Conservation (phyloP, 2,329 filamentous ascomycete species). For the Ceratocystiopsis minuta region DNA sequence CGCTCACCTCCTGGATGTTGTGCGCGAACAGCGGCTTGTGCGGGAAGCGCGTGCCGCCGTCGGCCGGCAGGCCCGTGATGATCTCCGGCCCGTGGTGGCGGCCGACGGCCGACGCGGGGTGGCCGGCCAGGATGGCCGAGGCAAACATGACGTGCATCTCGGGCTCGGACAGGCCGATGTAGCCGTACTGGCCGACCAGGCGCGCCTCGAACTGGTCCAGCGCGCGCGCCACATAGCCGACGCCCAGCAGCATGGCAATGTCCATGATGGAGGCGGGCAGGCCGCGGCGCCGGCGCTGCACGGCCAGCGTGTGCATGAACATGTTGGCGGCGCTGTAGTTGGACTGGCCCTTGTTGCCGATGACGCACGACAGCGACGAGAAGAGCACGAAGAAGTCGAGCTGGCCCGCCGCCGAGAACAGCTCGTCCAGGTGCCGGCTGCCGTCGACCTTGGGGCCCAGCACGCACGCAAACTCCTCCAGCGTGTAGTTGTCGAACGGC, state of each 20-base stretch:
- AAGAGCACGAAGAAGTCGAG: slow-evolving; percentile 16
- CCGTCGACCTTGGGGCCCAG: slow-evolving; percentile 16
- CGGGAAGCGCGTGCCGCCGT: slow-evolving; percentile 4
- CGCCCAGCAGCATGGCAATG: slow-evolving; percentile 15
- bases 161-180: slow-evolving; percentile 4
- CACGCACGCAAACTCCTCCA: slow-evolving; percentile 11
- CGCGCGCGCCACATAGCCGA: slow-evolving; percentile 7
- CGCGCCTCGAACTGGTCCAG: slow-evolving; percentile 4
- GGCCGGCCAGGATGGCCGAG: slow-evolving; percentile 10
- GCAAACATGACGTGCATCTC: slow-evolving; percentile 6
- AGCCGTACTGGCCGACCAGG: slow-evolving; percentile 5
- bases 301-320: slow-evolving; percentile 22
- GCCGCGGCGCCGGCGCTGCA: slow-evolving; percentile 17
- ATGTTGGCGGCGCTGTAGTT: slow-evolving; percentile 24
- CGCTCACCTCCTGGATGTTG: background rate
- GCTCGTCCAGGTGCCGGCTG: slow-evolving; percentile 16
- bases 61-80: slow-evolving; percentile 3
- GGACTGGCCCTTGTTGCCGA: slow-evolving; percentile 19
- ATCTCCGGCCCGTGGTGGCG: slow-evolving; percentile 1
- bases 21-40: slow-evolving; percentile 3
- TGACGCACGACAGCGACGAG: slow-evolving; percentile 13
- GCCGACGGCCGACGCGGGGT: slow-evolving; percentile 1
- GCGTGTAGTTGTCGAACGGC: slow-evolving; percentile 4
- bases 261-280: slow-evolving; percentile 22
- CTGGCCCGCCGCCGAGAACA: slow-evolving; percentile 4